Evolutionary conservation across 495 filamentous ascomycete genomes (phyloP), one percentile per base, ranked within the genome.

Genomic region (Trichodelitschia bisporula): DNA sequence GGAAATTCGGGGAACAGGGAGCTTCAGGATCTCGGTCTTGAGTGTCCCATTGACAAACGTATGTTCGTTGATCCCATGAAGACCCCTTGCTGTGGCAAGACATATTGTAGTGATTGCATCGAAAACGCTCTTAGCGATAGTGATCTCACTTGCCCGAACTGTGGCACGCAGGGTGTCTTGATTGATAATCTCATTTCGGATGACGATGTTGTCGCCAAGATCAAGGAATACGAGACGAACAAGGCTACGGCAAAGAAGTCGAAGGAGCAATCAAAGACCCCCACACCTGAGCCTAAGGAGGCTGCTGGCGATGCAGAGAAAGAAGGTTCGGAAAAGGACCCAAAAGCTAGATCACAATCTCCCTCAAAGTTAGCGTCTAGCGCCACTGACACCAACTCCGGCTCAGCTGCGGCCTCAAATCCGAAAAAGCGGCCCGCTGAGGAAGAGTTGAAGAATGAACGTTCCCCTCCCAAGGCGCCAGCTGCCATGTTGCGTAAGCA

Each of bases 61-160:
- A 69, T 91, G 59, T 92, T 93, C 57, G 64, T 84, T 69, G 76
- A 92, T 49, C 83, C 86, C 59, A 82, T 80, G 59, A 84, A 91
- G 64, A 95, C 84, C 40, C 89, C 86, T 36, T 97, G 86, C 61
- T 97, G 86, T 60, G 65, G 74, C 50, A 82, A 73, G 62, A 91
- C 82, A 48, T 95, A 84, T 64, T 97, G 86, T 67, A 77, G 80
- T 65, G 80, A 95, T 42, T 97, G 86, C 72, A 91, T 95, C 51
- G 82, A 82, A 42, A 89, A 83, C 66, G 72, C 78, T 43, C 70
- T 97, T 56, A 80, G 91, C 55, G 80, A 95, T 58, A 84, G 72
- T 64, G 86, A 97, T 61, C 79, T 97, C 57, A 60, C 77, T 44
- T 97, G 86, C 50, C 89, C 89, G 33, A 72, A 68, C 30, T 97